Evolutionary conservation across 2,329 filamentous ascomycete species (phyloP), one percentile per base, ranked within the genome.

Genomic region (Sporothrix variecibatus): DNA sequence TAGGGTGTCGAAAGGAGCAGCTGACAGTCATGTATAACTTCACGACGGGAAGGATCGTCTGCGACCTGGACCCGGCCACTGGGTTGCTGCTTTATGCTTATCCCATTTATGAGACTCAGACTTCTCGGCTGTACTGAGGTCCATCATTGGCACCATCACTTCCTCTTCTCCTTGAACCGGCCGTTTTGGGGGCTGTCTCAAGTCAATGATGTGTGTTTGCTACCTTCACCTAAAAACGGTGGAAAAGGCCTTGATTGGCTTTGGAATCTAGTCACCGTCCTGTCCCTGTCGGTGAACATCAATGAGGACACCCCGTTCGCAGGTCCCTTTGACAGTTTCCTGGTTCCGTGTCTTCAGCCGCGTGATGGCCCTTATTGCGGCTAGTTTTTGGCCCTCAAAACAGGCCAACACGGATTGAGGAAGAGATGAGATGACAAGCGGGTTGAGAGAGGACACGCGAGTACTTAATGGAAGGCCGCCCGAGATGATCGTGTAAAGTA

Each of bases 181-280:
- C 40, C 64, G 64, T 46, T 51, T 49, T 65, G 60, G 12, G 38
- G 40, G 11, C 40, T 12, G 64, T 68, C 64, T 51, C 38, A 68
- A 31, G 40, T 65, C 64, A 15, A 65, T 15, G 64, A 68, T 51
- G 40, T n/a, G 64, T 49, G 64, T 68, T 49, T 68, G 64, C 64
- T 68, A 40, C 64, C 34, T 51, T 46, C 6, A 49, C 34, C 38
- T 20, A 2, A 68, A 68, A 68, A 68, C 1, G 15, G 40, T 20
- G 40, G 64, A 49, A 68, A 49, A 11, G 9, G 17, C 23, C 15
- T 60, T 31, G 26, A 60, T 60, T 60, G 56, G 56, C 23, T 28
- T 60, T 60, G 31, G 23, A 17, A 3, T 17, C 23, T 11, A 2
- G 20, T 31, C 15, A 11, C 12, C 20, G 11, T 15, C 26, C 34